Percentiles rank a stretch among this genome's conserved stretches.
Evolutionary conservation across 202 grass and related monocot genomes (phyloP).

Genomic region (Carex arenaria): DNA sequence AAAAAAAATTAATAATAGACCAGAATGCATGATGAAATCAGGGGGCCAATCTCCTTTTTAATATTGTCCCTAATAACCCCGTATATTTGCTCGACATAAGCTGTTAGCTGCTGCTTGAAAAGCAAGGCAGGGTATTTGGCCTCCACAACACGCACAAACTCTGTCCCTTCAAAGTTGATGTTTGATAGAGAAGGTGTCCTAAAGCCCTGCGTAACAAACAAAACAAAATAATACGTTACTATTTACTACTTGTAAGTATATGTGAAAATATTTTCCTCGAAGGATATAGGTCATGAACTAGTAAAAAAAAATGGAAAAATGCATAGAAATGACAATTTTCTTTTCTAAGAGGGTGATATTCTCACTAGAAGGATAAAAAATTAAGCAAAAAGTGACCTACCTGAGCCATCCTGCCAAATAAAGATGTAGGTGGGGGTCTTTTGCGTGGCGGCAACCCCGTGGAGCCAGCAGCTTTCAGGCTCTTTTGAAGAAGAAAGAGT

Average conservation of each 20-base stretch:
- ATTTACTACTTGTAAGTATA: no score
- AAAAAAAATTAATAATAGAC: slow-evolving; percentile 28
- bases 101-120: slow-evolving; percentile 97
- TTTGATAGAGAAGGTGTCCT: slow-evolving; percentile 80
- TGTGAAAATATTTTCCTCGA: no score
- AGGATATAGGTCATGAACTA: no score
- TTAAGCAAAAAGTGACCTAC: slow-evolving; percentile 41
- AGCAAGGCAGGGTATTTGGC: slow-evolving; percentile 90
- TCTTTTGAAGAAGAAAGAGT: slow-evolving; percentile 83
- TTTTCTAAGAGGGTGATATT: not conserved
- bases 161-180: slow-evolving; percentile 61
- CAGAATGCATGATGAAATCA: slow-evolving; percentile 84
- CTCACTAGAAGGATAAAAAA: not conserved
- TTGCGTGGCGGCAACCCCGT: no score
- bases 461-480: no score
- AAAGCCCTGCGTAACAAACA: slow-evolving; percentile 54
- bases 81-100: slow-evolving; percentile 98
- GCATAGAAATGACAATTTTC: not conserved
- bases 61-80: slow-evolving; percentile 88
- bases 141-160: slow-evolving; percentile 90
- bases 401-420: slow-evolving; percentile 96
- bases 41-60: slow-evolving; percentile 78
- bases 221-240: slow-evolving; percentile 3
- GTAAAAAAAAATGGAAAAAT: not conserved
- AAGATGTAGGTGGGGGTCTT: slow-evolving; percentile 82